These are phyloP conservation scores for Monosporozyma unispora DNA, from an alignment of 805 yeast species.

Conservation along the genomic window DNA sequence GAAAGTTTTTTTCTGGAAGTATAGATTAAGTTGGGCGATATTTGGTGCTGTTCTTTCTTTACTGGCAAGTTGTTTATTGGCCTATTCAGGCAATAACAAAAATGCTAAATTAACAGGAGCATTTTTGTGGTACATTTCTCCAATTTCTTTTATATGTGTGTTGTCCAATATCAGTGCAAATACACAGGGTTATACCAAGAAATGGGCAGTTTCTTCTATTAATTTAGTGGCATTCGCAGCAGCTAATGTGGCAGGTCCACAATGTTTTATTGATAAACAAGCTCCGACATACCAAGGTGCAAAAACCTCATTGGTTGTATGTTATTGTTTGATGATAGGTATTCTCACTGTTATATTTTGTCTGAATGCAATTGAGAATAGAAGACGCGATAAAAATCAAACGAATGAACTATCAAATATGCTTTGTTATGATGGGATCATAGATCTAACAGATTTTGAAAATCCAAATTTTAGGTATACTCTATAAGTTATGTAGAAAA, in stretches of 20 bases:
- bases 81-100: background rate
- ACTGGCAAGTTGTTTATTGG: background rate
- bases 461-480: constrained; percentile 35
- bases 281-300: constrained; percentile 53
- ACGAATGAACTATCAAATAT: constrained; percentile 15
- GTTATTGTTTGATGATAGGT: constrained; percentile 36
- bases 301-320: constrained; percentile 41
- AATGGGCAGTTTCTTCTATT: background rate
- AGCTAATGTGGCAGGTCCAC: constrained; percentile 70
- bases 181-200: background rate
- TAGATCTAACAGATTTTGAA: constrained; percentile 38
- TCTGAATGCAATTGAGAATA: constrained; percentile 33
- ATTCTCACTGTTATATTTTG: constrained; percentile 26
- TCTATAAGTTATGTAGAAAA: constrained; percentile 2
- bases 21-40: background rate
- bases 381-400: constrained; percentile 31
- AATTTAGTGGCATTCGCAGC: background rate
- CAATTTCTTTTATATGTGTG: background rate
- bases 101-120: background rate
- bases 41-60: background rate
- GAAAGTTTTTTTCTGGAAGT: background rate
- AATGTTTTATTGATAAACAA: constrained; percentile 47
- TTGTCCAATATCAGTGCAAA: background rate
- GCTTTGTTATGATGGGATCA: constrained; percentile 27
- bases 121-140: background rate